Base-by-base conservation (phyloP, 768 basidiomycete genomes). In the Strobilomyces dryophilus region DNA sequence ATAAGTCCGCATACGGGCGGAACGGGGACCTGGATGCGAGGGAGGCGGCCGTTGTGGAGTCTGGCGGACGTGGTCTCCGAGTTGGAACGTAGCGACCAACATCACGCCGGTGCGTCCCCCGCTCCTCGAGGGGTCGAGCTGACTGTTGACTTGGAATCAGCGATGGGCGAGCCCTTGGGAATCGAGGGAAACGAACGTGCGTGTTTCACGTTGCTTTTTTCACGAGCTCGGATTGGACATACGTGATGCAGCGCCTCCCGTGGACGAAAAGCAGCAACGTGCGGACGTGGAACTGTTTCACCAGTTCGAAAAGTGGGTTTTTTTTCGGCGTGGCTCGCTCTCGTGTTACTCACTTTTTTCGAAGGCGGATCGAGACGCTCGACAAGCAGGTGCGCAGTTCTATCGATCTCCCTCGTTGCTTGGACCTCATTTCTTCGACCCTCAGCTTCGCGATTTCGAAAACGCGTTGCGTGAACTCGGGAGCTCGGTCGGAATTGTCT, bases 391-490 rank as follows among this genome's bases (percentile, higher is more conserved):
- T 63, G 74, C 45, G 69, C 37, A 18, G 2, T 3, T 15, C 7
- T 27, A 10, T 12, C 21, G 12, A 12, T 24, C 11, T 15, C 14
- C 41, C n/a, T n/a, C 15, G 20, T 12, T 11, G 9, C 15, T 21
- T 3, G 20, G 2, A 29, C 3, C n/a, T 17, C 17, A 17, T n/a
- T n/a, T 37, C 5, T 41, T 49, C 41, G 55, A 26, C 12, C 8
- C 27, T 17, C 14, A 79, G 76, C 73, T 81, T n/a, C 71, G 78
- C 8, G 79, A 78, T 60, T 81, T 81, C 48, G 75, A 77, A 42
- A 80, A 79, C 20, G 74, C 80, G 3, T 77, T 78, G 9, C 77
- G 79, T 10, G 79, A 80, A 55, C 66, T 81, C 0, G 80, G 81
- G 8, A 77, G 77, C 34, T 80, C 79, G 0, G 78, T 80, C 40